Evolutionary conservation across 2,329 filamentous ascomycete genomes (phyloP).

Genomic region (Penicillium sp.): DNA sequence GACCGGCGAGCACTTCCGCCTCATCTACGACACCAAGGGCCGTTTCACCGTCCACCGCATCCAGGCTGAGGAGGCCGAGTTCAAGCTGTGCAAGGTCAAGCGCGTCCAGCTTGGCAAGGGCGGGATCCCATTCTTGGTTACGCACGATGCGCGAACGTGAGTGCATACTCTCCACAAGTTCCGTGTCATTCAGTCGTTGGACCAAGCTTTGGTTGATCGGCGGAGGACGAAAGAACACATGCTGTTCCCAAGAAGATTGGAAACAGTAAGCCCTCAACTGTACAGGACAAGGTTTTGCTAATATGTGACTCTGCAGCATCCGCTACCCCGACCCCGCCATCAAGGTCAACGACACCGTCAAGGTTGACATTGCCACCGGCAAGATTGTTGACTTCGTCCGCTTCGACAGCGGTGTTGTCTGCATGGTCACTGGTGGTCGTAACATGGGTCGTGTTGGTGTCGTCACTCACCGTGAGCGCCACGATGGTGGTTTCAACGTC

Average conservation of each 20-base stretch:
- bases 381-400: slow-evolving; percentile 98
- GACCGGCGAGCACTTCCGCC: slow-evolving; percentile 99
- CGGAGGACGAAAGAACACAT: slow-evolving; percentile 38
- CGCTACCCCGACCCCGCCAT: slow-evolving; percentile 97
- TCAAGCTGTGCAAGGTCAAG: slow-evolving; percentile 99
- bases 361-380: slow-evolving; percentile 94
- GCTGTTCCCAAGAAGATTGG: slow-evolving; percentile 27
- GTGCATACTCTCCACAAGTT: slow-evolving; percentile 61
- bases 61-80: slow-evolving; percentile 96
- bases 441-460: slow-evolving; percentile 99
- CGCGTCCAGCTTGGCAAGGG: slow-evolving; percentile 98
- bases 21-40: slow-evolving; percentile 99
- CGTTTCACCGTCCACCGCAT: slow-evolving; percentile 99
- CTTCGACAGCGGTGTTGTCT: slow-evolving; percentile 97
- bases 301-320: slow-evolving; percentile 63
- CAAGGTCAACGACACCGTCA: slow-evolving; percentile 99
- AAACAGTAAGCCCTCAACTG: slow-evolving; percentile 32
- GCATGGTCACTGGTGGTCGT: slow-evolving; percentile 98
- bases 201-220: slow-evolving; percentile 88
- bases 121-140: slow-evolving; percentile 99
- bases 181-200: slow-evolving; percentile 99
- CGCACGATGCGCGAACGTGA: slow-evolving; percentile 99
- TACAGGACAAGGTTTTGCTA: slow-evolving; percentile 33
- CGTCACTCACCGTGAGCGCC: slow-evolving; percentile 99
- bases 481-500: slow-evolving; percentile 99